These are phyloP conservation scores for Umbelopsis sp. DNA, from an alignment of 192 early-diverging fungal genomes.

Conservation along the genomic window DNA sequence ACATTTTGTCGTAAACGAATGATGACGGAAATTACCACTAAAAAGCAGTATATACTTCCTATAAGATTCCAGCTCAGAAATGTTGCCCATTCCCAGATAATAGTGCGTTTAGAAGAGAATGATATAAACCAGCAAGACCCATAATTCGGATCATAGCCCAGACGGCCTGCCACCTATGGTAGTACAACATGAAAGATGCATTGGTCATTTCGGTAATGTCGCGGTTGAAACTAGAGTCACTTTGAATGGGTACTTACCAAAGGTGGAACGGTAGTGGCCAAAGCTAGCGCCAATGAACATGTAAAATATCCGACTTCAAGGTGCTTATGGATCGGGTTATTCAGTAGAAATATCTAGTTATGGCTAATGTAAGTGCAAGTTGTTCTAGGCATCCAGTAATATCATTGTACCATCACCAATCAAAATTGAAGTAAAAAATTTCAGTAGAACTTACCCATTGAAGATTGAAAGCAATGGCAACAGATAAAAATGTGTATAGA, in stretches of 20 bases:
- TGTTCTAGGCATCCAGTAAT: not conserved
- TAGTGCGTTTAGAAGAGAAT: slow-evolving; percentile 2
- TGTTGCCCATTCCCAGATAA: slow-evolving; percentile 11
- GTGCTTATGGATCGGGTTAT: not conserved
- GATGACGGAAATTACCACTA: slow-evolving; percentile 12
- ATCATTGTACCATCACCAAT: not conserved
- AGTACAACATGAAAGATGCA: not conserved
- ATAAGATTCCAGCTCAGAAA: slow-evolving; percentile 8
- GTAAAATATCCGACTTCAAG: not conserved
- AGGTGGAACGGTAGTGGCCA: slow-evolving; percentile 1
- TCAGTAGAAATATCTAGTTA: slow-evolving; percentile 3
- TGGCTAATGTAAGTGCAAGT: not conserved
- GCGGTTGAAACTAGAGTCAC: not conserved
- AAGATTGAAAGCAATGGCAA: slow-evolving; percentile 21
- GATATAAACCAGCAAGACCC: slow-evolving; percentile 2
- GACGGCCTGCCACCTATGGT: not conserved
- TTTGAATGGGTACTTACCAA: not conserved
- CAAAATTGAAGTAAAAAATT: not conserved
- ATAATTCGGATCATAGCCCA: slow-evolving; percentile 10
- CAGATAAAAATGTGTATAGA: slow-evolving; percentile 5
- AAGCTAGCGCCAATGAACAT: not conserved
- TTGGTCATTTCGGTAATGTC: not conserved
- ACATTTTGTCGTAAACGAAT: not conserved
- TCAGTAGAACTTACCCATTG: slow-evolving; percentile 7
- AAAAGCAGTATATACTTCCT: slow-evolving; percentile 14